Base-by-base conservation (phyloP, 495 filamentous ascomycete genomes). In the Xylaria nigripes region DNA sequence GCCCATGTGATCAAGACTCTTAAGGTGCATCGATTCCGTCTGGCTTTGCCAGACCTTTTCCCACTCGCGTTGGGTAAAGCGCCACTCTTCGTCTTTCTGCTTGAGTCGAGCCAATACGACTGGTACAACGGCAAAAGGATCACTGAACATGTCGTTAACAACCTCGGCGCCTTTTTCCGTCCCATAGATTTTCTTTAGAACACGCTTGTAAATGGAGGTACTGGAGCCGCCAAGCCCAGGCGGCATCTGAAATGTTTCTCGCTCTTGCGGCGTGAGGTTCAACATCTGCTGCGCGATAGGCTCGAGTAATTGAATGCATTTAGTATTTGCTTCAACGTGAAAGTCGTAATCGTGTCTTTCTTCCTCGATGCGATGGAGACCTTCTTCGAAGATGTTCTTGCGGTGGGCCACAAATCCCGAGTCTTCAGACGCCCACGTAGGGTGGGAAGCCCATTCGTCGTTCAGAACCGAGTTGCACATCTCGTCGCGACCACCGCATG, bases 331-430 rank as follows among this genome's bases (percentile, higher is more conserved):
- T 70, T 97, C 94, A 52, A 99, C 94, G 68, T 95, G 93, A 68
- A 90, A 94, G 64, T 99, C 94, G 66, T 99, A 99, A 66, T 99
- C 94, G 64, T 99, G 94, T 13, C 94, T 83, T 64, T 99, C 94
- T 65, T 99, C 94, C 70, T 99, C 94, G 56, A 97, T 95, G 15
- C 93, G 81, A 61, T 97, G 94, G 34, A 97, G 80, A 30, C 83
- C 83, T 64, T 99, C 94, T 68, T 99, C 94, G 54, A 81, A 92
- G 19, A 81, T 77, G 62, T 97, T 99, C 79, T 99, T 99, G 40
- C 91, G 80, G 72, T 99, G 94, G 2, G 93, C 94, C 52, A 99
- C 89, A 60, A 99, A 99, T 2, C 94, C 94, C 27, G 89, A 95
- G 64, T 99, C 94, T 69, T 99, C 94, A 1, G 91, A 96, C 1